phyloP scores from a whole-genome alignment of 106 monocot genomes.

The Chionographis japonica region DNA sequence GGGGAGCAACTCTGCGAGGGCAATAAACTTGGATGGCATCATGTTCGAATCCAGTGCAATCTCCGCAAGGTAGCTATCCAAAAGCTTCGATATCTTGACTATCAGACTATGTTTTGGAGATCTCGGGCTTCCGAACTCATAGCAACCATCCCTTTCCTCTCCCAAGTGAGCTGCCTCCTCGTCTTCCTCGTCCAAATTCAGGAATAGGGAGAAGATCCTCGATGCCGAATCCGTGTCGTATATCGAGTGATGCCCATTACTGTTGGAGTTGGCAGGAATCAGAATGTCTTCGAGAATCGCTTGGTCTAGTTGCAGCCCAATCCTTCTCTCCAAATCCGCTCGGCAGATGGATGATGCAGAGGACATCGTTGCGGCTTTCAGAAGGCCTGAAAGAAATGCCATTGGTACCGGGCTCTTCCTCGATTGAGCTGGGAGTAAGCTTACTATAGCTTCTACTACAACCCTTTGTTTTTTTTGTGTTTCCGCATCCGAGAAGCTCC shows the following conservation, averaged over 20 bases:
- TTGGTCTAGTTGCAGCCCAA: slow-evolving; percentile 71
- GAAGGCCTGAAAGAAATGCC: slow-evolving; percentile 67
- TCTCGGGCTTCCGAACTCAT: slow-evolving; percentile 57
- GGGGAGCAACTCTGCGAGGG: slow-evolving; percentile 69
- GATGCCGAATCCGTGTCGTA: slow-evolving; percentile 69
- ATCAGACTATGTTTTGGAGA: slow-evolving; percentile 61
- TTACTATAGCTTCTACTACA: slow-evolving; percentile 53
- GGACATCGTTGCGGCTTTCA: slow-evolving; percentile 50
- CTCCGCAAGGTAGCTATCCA: slow-evolving; percentile 87
- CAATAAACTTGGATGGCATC: slow-evolving; percentile 67
- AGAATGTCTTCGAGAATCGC: slow-evolving; percentile 81
- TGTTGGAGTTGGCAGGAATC: slow-evolving; percentile 32
- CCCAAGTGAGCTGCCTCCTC: slow-evolving; percentile 31
- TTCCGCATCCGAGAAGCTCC: slow-evolving; percentile 26
- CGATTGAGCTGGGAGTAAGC: slow-evolving; percentile 67
- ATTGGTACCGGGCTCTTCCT: slow-evolving; percentile 67
- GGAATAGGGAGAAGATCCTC: slow-evolving; percentile 59
- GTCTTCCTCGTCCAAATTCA: slow-evolving; percentile 61
- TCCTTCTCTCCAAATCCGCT: slow-evolving; percentile 68
- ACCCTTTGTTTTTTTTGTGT: slow-evolving; percentile 37
- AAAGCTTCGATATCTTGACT: slow-evolving; percentile 60
- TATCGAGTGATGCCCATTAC: slow-evolving; percentile 31
- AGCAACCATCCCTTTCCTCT: slow-evolving; percentile 35
- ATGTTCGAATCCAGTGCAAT: slow-evolving; percentile 81
- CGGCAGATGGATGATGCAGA: slow-evolving; percentile 48